Evolutionary conservation across 202 grass and related monocot genomes (phyloP).

Genomic region (Digitaria exilis): DNA sequence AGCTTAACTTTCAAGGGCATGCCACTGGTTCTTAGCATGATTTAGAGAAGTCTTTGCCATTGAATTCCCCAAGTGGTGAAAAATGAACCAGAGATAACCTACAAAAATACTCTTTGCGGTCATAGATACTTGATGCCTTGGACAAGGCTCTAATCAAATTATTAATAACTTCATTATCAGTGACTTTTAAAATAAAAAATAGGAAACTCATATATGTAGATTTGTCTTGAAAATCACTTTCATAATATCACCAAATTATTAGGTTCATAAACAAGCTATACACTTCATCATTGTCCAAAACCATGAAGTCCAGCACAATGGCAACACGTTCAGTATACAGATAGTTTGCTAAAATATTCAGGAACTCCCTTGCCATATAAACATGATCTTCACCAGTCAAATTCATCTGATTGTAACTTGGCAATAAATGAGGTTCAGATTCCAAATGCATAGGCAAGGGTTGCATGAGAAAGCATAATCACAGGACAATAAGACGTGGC

Average conservation of each 20-base stretch:
- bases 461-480: neutral
- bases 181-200: neutral
- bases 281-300: neutral
- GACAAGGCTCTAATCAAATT: neutral
- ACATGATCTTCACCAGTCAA: neutral
- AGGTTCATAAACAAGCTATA: neutral
- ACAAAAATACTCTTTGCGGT: neutral
- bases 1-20: neutral
- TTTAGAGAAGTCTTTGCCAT: neutral
- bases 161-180: neutral
- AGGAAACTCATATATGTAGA: neutral
- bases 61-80: neutral
- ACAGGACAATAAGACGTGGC: neutral
- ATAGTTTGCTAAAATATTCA: too few species aligned
- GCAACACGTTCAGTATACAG: neutral
- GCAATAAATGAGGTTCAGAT: conserved; percentile 15
- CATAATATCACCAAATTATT: neutral
- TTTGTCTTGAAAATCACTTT: neutral
- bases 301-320: neutral
- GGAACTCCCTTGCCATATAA: conserved; percentile 17
- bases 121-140: neutral
- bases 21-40: neutral
- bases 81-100: neutral
- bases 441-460: neutral
- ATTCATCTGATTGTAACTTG: neutral